A percentile compares a stretch with the other conserved stretches of the same genome.
Conservation (phyloP, 2,329 filamentous ascomycete species). For the Hymenoscyphus fraxineus region DNA sequence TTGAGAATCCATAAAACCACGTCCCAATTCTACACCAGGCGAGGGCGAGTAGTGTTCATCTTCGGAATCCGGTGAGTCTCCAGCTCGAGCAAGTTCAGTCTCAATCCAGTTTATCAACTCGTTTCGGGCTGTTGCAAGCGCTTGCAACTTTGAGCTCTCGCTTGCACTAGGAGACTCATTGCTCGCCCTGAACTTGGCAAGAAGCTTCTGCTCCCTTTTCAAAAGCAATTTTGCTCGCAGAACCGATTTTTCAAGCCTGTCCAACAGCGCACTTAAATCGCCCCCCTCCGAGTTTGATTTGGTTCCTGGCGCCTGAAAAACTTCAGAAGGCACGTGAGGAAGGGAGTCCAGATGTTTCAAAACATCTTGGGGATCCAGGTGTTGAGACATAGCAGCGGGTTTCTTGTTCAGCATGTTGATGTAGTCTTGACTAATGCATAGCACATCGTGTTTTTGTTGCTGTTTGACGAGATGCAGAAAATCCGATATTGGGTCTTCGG, state of each 20-base stretch:
- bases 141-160: conserved; percentile 38
- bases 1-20: conserved; percentile 23
- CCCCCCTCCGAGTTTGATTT: conserved; percentile 34
- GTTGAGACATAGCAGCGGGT: conserved; percentile 48
- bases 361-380: conserved; percentile 39
- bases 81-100: conserved; percentile 53
- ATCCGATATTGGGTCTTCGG: conserved; percentile 41
- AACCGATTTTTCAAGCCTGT: conserved; percentile 54
- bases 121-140: conserved; percentile 53
- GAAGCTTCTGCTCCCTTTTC: conserved; percentile 52
- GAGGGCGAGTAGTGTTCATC: conserved; percentile 2
- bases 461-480: conserved; percentile 51
- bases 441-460: conserved; percentile 48
- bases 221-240: conserved; percentile 55
- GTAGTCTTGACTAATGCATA: conserved; percentile 49
- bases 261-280: conserved; percentile 46
- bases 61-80: conserved; percentile 36
- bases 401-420: conserved; percentile 49
- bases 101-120: conserved; percentile 65
- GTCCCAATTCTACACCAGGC: conserved; percentile 18
- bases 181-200: conserved; percentile 41
- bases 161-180: not conserved
- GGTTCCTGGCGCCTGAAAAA: conserved; percentile 20
- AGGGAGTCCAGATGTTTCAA: conserved; percentile 25
- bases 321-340: conserved; percentile 30